Conservation (phyloP, 495 filamentous ascomycete species). For the Penicillium samsonianum region DNA sequence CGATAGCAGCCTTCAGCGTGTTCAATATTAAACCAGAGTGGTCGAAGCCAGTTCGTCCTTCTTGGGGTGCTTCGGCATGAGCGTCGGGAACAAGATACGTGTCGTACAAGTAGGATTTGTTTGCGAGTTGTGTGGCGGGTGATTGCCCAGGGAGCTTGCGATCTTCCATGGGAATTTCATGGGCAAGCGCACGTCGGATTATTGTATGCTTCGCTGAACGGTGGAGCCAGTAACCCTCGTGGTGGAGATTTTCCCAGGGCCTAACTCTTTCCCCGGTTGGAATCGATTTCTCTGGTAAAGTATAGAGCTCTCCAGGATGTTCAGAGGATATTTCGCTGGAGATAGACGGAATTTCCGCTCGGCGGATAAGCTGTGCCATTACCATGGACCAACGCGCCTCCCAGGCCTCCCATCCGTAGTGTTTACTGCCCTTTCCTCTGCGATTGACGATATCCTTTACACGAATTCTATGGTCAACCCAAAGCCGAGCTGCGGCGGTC, state of each 20-base stretch:
- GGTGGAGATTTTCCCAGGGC: slow-evolving; percentile 81
- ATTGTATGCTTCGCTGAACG: slow-evolving; percentile 66
- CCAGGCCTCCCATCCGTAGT: slow-evolving; percentile 89
- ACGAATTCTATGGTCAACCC: slow-evolving; percentile 70
- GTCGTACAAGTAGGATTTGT: slow-evolving; percentile 73
- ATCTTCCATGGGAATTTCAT: slow-evolving; percentile 74
- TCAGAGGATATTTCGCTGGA: slow-evolving; percentile 18
- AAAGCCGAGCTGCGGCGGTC: slow-evolving; percentile 71
- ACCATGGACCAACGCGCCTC: slow-evolving; percentile 77
- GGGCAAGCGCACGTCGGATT: slow-evolving; percentile 59
- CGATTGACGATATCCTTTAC: slow-evolving; percentile 75
- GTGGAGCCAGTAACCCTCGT: slow-evolving; percentile 84
- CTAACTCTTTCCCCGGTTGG: slow-evolving; percentile 63
- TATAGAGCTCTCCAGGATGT: slow-evolving; percentile 25
- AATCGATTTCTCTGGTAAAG: slow-evolving; percentile 67
- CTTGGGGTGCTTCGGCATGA: slow-evolving; percentile 64
- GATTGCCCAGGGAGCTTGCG: slow-evolving; percentile 64
- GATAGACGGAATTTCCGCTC: slow-evolving; percentile 51
- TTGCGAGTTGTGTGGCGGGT: slow-evolving; percentile 66
- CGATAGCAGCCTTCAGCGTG: slow-evolving; percentile 59
- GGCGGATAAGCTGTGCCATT: slow-evolving; percentile 78
- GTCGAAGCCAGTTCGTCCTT: slow-evolving; percentile 55
- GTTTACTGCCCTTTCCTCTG: slow-evolving; percentile 75
- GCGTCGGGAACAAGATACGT: slow-evolving; percentile 82
- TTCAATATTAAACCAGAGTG: slow-evolving; percentile 64